Conservation (phyloP, 768 basidiomycete genomes). For the Auriscalpium microsporum region DNA sequence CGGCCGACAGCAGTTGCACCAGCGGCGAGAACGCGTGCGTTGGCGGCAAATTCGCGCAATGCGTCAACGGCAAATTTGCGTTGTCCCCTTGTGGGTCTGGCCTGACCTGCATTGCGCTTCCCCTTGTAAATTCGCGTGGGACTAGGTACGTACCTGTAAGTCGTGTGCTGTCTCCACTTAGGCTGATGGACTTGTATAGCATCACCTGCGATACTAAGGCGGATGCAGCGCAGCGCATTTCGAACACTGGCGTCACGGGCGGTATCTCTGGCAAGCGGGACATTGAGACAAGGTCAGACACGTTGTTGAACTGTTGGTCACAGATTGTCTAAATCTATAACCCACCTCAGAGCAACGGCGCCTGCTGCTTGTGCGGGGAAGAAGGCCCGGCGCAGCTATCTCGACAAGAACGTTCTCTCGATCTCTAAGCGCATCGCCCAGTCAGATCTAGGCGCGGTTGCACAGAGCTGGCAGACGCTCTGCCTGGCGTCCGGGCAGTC, state of each 20-base stretch:
- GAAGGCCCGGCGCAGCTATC: slow-evolving; percentile 1
- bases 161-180: not conserved
- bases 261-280: slow-evolving; percentile 17
- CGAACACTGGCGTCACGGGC: slow-evolving; percentile 18
- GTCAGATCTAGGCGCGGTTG: slow-evolving; percentile 28
- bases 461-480: slow-evolving; percentile 36
- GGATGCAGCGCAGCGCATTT: slow-evolving; percentile 19
- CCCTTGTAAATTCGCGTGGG: slow-evolving; percentile 23
- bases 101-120: slow-evolving; percentile 19
- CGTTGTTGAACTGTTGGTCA: not conserved
- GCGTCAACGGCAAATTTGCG: slow-evolving; percentile 14
- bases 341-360: not conserved
- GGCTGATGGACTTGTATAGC: slow-evolving; percentile 6
- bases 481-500: slow-evolving; percentile 34
- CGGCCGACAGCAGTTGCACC: slow-evolving; percentile 24
- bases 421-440: slow-evolving; percentile 25
- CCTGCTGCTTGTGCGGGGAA: slow-evolving; percentile 8
- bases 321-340: not conserved
- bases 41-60: slow-evolving; percentile 13
- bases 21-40: slow-evolving; percentile 22
- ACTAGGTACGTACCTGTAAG: slow-evolving; percentile 16
- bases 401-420: not conserved
- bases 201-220: slow-evolving; percentile 19
- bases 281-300: not conserved
- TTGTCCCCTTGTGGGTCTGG: slow-evolving; percentile 6